Base-by-base conservation (phyloP, 345 rosid species). In the Murraya paniculata region DNA sequence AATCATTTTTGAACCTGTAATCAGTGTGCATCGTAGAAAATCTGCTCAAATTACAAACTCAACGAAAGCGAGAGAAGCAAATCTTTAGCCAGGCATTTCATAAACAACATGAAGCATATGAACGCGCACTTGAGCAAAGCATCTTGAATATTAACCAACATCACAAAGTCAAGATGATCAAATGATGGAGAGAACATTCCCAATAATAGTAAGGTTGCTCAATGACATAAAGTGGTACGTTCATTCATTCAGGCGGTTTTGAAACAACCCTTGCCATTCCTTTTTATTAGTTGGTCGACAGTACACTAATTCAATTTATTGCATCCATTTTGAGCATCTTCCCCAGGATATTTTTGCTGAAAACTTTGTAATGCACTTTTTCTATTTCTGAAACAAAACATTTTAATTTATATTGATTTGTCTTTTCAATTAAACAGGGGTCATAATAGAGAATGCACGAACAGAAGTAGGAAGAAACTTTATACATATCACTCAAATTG, bases 191-290 rank as follows among this genome's bases (percentile, higher is more conserved):
- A 61, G 70, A 11, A 45, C 36, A 35, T 24, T 48, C 19, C 16
- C 30, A 58, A 71, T 72, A 61, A 70, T 64, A 7, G 64, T 19
- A 33, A 38, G 68, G 25, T 59, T 25, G 24, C 21, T 31, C 38
- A 41, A 5, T 38, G 77, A 33, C 25, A 30, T 30, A 14, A 35
- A 64, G 35, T 30, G 11, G 50, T 45, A 13, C 18, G 13, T 45
- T 45, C 50, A 45, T 45, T 45, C 1, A 14, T 45, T 45, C 18
- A 9, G 50, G 67, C n/a, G 50, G 31, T 56, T 76, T 74, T 45
- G 57, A 62, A 68, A 28, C 35, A 30, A 57, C 73, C 69, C 64
- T 71, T 28, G 62, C 79, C 79, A 41, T 73, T 59, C 78, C 36
- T 67, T 73, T 73, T 30, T 60, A 18, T 38, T 38, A 68, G 24